Evolutionary conservation across 1,284 basidiomycete genomes (phyloP), one percentile per base, ranked within the genome.

Genomic region (Irpex lacteus): DNA sequence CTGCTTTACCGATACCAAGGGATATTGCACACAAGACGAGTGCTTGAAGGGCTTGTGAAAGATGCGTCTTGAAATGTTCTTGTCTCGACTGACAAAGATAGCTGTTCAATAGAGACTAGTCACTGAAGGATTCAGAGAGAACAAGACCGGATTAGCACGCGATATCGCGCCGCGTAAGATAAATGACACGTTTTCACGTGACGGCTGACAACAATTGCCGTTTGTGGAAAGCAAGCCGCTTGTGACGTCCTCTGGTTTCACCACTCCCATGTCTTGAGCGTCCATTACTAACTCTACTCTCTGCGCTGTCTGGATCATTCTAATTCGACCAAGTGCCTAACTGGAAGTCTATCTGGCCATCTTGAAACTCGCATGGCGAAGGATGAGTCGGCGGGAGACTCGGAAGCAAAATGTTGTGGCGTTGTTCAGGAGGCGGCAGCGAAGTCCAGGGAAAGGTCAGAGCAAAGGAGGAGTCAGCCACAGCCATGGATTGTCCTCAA

Each of bases 401-500:
- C 54, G 4, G 70, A 71, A 50, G 66, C 63, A 50, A 68, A 63
- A 36, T 75, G 74, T 63, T 73, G 71, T 63, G 71, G 72, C 13
- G 65, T 71, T 38, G 76, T 85, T 57, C 74, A 83, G 58, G 79
- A 84, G 65, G 79, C 80, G 13, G 74, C 76, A 15, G 66, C 73
- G 56, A 70, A 71, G 5, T 76, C 77, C 5, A 70, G 75, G 34
- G 76, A 80, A 68, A 78, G 77, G 68, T 72, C 81, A 49, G 76
- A 75, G 47, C 71, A 73, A 32, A 68, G 76, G 56, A 63, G 66
- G 62, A 72, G 72, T 26, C 81, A 79, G 68, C 81, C 83, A 2
- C 87, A 87, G 70, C 83, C 87, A 67, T 90, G 87, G 88, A 74
- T 88, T 63, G 78, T 81, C 32, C 82, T 80, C 68, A 91, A 91